Conservation (phyloP, 441 rosid genomes). For the Erodium moschatum region DNA sequence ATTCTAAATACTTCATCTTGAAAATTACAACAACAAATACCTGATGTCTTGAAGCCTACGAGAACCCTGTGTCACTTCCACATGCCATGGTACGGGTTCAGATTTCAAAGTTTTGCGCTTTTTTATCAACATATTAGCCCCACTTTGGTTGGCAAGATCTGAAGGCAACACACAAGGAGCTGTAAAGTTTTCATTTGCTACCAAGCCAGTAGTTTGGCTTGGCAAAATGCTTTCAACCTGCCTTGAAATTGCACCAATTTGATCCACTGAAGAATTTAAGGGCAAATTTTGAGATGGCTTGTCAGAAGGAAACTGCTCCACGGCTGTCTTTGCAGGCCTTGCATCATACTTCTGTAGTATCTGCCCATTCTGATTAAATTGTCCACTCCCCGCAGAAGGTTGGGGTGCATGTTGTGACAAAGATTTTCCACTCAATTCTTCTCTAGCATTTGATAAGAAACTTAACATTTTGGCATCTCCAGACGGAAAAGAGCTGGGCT, state of each 20-base stretch:
- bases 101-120: slow-evolving; percentile 44
- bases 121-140: slow-evolving; percentile 30
- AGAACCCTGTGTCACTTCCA: slow-evolving; percentile 42
- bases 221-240: slow-evolving; percentile 27
- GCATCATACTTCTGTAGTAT: slow-evolving; percentile 37
- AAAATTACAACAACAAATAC: slow-evolving; percentile 26
- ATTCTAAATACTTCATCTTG: not conserved
- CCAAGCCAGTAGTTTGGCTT: slow-evolving; percentile 25
- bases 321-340: slow-evolving; percentile 27
- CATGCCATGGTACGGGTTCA: slow-evolving; percentile 52
- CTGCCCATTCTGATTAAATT: slow-evolving; percentile 43
- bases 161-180: slow-evolving; percentile 31
- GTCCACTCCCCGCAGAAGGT: slow-evolving; percentile 27
- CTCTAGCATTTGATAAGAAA: slow-evolving; percentile 25
- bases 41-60: slow-evolving; percentile 41
- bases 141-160: slow-evolving; percentile 23
- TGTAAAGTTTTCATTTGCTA: slow-evolving; percentile 31
- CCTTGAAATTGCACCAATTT: slow-evolving; percentile 25
- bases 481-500: slow-evolving; percentile 22
- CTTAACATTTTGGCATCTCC: slow-evolving; percentile 37
- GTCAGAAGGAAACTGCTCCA: slow-evolving; percentile 30
- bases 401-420: slow-evolving; percentile 26
- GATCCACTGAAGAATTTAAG: slow-evolving; percentile 28
- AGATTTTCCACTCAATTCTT: slow-evolving; percentile 24
- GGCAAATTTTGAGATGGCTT: slow-evolving; percentile 37